Evolutionary conservation across 495 filamentous ascomycete species (phyloP).

Genomic region (Zalerion maritima): DNA sequence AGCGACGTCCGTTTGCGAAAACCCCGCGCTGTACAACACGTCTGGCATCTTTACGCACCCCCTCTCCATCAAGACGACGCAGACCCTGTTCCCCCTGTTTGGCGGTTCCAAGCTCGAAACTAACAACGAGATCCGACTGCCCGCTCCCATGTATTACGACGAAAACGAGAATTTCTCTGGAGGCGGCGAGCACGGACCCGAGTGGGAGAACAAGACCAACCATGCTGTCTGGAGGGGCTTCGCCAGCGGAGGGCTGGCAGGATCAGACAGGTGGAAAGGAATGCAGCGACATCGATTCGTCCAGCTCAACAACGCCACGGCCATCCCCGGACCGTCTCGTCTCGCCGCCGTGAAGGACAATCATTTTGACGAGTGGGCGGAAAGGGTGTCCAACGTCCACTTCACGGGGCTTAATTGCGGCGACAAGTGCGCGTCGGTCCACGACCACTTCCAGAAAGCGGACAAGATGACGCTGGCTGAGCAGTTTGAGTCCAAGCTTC

Average conservation of each 20-base stretch:
- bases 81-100: constrained; percentile 54
- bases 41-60: constrained; percentile 62
- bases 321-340: constrained; percentile 21
- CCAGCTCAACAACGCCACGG: constrained; percentile 49
- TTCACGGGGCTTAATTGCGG: constrained; percentile 35
- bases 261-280: constrained; percentile 44
- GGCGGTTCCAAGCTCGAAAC: constrained; percentile 60
- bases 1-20: constrained; percentile 49
- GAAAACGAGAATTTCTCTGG: constrained; percentile 56
- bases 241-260: constrained; percentile 53
- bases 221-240: constrained; percentile 55
- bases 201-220: constrained; percentile 42
- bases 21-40: constrained; percentile 38
- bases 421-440: constrained; percentile 33
- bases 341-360: constrained; percentile 17
- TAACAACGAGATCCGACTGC: constrained; percentile 73
- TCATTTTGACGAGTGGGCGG: constrained; percentile 24
- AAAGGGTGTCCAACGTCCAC: constrained; percentile 26
- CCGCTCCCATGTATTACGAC: constrained; percentile 61
- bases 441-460: constrained; percentile 25
- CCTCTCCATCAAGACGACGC: constrained; percentile 37
- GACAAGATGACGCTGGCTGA: constrained; percentile 28
- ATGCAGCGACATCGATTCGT: constrained; percentile 67
- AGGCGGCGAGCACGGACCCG: constrained; percentile 29
- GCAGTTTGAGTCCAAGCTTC: constrained; percentile 46